Evolutionary conservation across 2,329 filamentous ascomycete genomes (phyloP).

Genomic region (Beauveria sp.): DNA sequence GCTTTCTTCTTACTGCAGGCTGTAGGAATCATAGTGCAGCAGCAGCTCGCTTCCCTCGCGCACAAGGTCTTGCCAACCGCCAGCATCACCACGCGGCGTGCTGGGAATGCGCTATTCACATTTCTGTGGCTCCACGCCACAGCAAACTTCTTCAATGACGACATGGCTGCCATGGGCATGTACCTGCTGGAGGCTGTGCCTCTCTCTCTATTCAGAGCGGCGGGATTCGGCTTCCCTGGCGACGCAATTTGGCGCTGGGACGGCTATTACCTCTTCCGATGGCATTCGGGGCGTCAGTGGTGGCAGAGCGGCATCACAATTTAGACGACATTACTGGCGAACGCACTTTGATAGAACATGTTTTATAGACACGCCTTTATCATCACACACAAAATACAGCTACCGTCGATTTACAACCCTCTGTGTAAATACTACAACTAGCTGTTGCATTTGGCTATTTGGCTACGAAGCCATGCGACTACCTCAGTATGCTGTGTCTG

Average conservation of each 20-base stretch:
- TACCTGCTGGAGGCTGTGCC: constrained; percentile 83
- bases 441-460: constrained; percentile 30
- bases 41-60: constrained; percentile 27
- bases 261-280: constrained; percentile 40
- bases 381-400: not conserved
- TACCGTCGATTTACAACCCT: too few species aligned
- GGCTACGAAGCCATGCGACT: constrained; percentile 58
- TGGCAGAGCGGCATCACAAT: constrained; percentile 37
- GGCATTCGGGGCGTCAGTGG: constrained; percentile 57
- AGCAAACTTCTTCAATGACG: constrained; percentile 59
- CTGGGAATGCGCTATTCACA: constrained; percentile 55
- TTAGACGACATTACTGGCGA: constrained; percentile 11
- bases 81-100: constrained; percentile 39
- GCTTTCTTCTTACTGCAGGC: constrained; percentile 68
- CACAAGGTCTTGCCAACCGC: constrained; percentile 24
- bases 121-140: constrained; percentile 63
- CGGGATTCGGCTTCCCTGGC: constrained; percentile 54
- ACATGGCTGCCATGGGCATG: constrained; percentile 64
- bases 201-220: constrained; percentile 57
- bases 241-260: constrained; percentile 64
- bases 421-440: not conserved
- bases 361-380: not conserved
- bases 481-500: constrained; percentile 62
- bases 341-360: not conserved
- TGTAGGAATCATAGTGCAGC: constrained; percentile 57